phyloP scores from a whole-genome alignment of 305 asterid genomes.

The Salvia sclarea region DNA sequence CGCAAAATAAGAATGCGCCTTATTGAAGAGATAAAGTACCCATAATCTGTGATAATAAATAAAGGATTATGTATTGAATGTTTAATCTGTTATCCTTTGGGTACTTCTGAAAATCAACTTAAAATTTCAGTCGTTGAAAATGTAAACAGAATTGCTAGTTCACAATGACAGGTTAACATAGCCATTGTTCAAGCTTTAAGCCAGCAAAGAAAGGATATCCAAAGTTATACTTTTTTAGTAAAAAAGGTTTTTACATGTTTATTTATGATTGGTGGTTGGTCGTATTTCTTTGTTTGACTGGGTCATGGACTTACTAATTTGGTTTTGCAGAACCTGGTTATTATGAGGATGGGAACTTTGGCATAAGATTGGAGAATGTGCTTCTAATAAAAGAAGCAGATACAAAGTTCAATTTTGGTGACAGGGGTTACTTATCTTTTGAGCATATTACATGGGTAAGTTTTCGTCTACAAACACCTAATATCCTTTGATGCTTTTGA shows the following conservation, averaged over 20 bases:
- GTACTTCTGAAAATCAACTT: constrained; percentile 7
- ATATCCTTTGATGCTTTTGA: not conserved
- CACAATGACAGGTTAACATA: not conserved
- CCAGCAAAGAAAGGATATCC: not conserved
- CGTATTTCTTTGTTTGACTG: constrained; percentile 20
- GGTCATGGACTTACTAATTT: constrained; percentile 27
- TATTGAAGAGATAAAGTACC: too few relatives aligned
- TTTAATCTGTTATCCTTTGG: not conserved
- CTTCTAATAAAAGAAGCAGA: constrained; percentile 79
- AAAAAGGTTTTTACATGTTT: not conserved
- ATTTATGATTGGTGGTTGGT: not conserved
- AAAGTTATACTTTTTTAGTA: too few relatives aligned
- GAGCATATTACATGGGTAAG: constrained; percentile 96
- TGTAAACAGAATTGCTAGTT: constrained; percentile 6
- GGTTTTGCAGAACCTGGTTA: constrained; percentile 86
- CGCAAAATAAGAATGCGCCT: too few relatives aligned
- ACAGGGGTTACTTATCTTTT: constrained; percentile 72
- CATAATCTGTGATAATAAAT: not conserved
- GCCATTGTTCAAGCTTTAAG: constrained; percentile 2
- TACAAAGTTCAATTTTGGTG: constrained; percentile 88
- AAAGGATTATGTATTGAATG: not conserved
- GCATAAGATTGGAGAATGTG: constrained; percentile 94
- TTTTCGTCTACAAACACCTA: constrained; percentile 22
- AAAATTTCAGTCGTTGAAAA: not conserved
- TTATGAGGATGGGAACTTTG: constrained; percentile 94